Evolutionary conservation across 2,329 filamentous ascomycete genomes (phyloP).

Genomic region (Fusarium neocosmosporiellum): DNA sequence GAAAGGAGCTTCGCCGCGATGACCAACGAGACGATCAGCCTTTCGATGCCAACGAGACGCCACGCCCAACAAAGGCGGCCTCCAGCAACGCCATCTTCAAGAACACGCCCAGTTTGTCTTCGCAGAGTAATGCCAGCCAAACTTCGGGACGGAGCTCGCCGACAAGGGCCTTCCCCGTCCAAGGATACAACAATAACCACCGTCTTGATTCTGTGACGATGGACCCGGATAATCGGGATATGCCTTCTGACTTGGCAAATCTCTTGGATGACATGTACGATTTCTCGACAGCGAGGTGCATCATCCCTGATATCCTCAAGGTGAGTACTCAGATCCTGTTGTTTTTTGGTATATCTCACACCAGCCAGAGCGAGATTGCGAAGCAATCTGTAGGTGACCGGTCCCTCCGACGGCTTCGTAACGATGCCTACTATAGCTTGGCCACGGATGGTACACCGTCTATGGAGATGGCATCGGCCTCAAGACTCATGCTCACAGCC

Average conservation of each 20-base stretch:
- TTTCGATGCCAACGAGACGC: constrained; percentile 1
- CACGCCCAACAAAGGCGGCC: constrained; percentile 1
- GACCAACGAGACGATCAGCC: background rate
- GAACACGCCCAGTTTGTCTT: background rate
- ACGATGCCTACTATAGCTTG: constrained; percentile 3
- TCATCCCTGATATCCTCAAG: constrained; percentile 3
- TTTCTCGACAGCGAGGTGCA: background rate
- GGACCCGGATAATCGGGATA: background rate
- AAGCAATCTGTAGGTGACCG: background rate
- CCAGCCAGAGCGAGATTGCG: background rate
- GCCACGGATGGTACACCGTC: background rate
- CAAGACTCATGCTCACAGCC: background rate
- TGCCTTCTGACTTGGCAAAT: background rate
- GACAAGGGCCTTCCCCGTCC: background rate
- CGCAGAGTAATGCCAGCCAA: constrained; percentile 5
- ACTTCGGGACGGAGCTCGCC: background rate
- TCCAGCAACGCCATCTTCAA: background rate
- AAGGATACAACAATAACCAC: background rate
- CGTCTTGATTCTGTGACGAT: background rate
- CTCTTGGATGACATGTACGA: constrained; percentile 8
- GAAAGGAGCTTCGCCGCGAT: background rate
- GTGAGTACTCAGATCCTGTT: background rate
- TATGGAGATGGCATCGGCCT: background rate
- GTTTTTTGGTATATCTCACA: background rate
- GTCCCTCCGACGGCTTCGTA: constrained; percentile 3